Conservation (phyloP, 768 basidiomycete genomes). For the Pluteus cervinus region DNA sequence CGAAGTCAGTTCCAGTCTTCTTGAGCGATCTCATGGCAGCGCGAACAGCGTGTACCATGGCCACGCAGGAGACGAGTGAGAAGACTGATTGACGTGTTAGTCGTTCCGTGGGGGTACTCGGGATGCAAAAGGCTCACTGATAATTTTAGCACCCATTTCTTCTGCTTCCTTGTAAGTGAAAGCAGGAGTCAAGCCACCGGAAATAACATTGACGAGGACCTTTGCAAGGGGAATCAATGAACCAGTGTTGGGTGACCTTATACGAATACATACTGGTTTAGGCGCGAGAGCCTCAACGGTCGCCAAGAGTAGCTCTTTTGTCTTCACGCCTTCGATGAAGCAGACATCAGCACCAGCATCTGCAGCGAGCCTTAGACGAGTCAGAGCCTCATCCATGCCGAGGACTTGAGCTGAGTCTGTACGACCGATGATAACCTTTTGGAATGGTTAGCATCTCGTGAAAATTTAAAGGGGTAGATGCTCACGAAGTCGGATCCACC, state of each 20-base stretch:
- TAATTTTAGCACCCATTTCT: constrained; percentile 66
- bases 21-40: constrained; percentile 72
- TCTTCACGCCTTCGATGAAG: constrained; percentile 77
- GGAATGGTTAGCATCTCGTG: too few relatives aligned
- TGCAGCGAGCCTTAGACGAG: constrained; percentile 61
- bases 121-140: constrained; percentile 42
- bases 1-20: constrained; percentile 73
- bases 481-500: constrained; percentile 13
- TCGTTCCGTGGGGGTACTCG: not conserved
- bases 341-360: constrained; percentile 75
- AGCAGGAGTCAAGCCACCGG: constrained; percentile 70
- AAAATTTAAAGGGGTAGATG: too few relatives aligned
- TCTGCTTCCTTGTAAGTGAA: constrained; percentile 69
- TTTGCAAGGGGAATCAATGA: constrained; percentile 10
- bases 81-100: constrained; percentile 41
- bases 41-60: constrained; percentile 71
- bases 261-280: constrained; percentile 52
- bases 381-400: constrained; percentile 72
- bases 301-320: constrained; percentile 52
- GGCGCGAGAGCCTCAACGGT: constrained; percentile 67
- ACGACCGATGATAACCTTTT: constrained; percentile 63
- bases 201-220: constrained; percentile 77
- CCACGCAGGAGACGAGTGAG: constrained; percentile 70
- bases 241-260: not conserved
- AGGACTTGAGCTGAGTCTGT: constrained; percentile 76